phyloP scores from a whole-genome alignment of 305 asterid species.

The Plantago rigida region DNA sequence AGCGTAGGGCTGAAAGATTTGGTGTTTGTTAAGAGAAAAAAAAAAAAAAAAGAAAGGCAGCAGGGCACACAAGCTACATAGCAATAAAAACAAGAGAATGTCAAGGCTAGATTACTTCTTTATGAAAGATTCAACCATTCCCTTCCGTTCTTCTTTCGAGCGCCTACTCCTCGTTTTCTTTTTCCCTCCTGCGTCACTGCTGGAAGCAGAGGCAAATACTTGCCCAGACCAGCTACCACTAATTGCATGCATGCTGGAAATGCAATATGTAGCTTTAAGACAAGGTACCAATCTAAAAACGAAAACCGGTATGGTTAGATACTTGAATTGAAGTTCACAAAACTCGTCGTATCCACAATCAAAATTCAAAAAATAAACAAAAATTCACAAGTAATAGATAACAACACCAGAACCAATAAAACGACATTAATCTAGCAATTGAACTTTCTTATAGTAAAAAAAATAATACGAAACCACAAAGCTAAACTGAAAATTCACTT shows the following conservation, averaged over 20 bases:
- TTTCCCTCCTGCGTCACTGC: conserved; percentile 51
- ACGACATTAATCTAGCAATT: not conserved
- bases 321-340: conserved; percentile 1
- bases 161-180: conserved; percentile 68
- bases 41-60: not conserved
- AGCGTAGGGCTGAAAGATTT: no score
- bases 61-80: conserved; percentile 8
- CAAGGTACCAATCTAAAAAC: conserved; percentile 23
- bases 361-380: not conserved
- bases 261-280: conserved; percentile 12
- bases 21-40: no score
- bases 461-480: no score
- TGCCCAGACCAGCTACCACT: conserved; percentile 63
- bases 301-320: conserved; percentile 7
- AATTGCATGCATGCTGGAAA: conserved; percentile 49
- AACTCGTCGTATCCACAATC: not conserved
- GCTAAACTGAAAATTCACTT: no score
- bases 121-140: conserved; percentile 75
- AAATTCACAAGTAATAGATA: not conserved
- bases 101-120: conserved; percentile 42
- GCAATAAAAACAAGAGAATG: conserved; percentile 15
- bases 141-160: conserved; percentile 83
- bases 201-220: conserved; percentile 56
- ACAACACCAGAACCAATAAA: not conserved
- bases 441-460: no score